Evolutionary conservation across 306 rosid genomes (phyloP), one percentile per base, ranked within the genome.

Genomic region (Geum urbanum): DNA sequence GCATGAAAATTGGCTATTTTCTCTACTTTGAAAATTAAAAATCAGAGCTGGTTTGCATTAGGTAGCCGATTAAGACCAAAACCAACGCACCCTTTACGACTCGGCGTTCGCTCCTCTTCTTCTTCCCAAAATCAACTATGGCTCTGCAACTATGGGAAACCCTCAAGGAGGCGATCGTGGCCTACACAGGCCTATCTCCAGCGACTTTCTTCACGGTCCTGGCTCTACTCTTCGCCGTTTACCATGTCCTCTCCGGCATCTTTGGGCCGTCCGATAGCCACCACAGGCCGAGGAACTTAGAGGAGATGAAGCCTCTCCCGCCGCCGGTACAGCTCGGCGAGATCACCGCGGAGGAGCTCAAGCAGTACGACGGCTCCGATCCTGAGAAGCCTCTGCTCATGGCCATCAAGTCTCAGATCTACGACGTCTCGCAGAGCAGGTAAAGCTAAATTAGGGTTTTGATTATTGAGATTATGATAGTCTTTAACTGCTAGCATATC

Each of bases 331-430:
- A 94, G 84, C 40, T 94, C 59, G 98, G 98, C 11, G 98, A 94
- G 84, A 47, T 94, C 70, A 70, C 90, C 1, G 92, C 76, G 68
- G 95, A 94, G 1, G 96, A 90, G 12, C 81, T 94, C 57, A 84
- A 82, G 59, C 81, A 74, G 46, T 94, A 87, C 67, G 96, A 90
- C 44, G 98, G 97, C 55, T 37, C 92, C 51, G 94, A 90, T 66
- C 32, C 92, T 7, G 45, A 70, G 12, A 90, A 94, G 77, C 96
- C 97, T 18, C 67, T 94, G 65, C 98, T 94, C 61, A 90, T 94
- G 96, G 98, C 97, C 48, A 87, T 94, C 81, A 90, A 94, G 91
- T 84, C 95, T 49, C 96, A 90, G 98, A 94, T 94, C 97, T 94
- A 94, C 66, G 98, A 94, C 78, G 97, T 94, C 22, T 85, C 98